Conservation (phyloP, 164 flowering plant species). For the Vitis amurensis region DNA sequence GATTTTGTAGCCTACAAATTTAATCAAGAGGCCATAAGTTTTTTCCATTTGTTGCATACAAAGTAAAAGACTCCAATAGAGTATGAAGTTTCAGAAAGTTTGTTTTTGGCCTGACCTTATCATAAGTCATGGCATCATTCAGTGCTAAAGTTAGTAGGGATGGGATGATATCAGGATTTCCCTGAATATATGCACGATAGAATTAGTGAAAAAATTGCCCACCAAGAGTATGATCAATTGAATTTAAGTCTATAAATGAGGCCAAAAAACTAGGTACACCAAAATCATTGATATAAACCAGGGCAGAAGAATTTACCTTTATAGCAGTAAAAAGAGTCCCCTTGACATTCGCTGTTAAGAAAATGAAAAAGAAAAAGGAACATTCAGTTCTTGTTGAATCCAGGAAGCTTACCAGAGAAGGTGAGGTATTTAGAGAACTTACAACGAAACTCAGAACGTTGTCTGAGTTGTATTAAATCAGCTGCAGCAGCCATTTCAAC, state of each 20-base stretch:
- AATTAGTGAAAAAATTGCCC: too few relatives aligned
- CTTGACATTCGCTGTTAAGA: slow-evolving; percentile 61
- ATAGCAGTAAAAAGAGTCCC: slow-evolving; percentile 47
- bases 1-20: slow-evolving; percentile 81
- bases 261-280: not conserved
- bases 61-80: not conserved
- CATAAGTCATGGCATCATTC: slow-evolving; percentile 83
- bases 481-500: slow-evolving; percentile 78
- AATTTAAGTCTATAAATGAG: not conserved
- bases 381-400: not conserved
- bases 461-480: slow-evolving; percentile 85
- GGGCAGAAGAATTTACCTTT: slow-evolving; percentile 46
- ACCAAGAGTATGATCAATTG: not conserved
- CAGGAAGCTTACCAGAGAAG: not conserved
- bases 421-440: slow-evolving; percentile 24
- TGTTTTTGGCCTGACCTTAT: slow-evolving; percentile 58
- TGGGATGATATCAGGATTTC: slow-evolving; percentile 64
- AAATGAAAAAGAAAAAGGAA: not conserved
- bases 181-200: slow-evolving; percentile 36
- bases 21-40: slow-evolving; percentile 25
- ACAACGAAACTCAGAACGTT: slow-evolving; percentile 85
- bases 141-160: slow-evolving; percentile 72
- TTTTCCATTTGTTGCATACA: not conserved
- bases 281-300: not conserved
- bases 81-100: slow-evolving; percentile 1